phyloP scores from a whole-genome alignment of 331 rosid species.

The Saraca asoca region DNA sequence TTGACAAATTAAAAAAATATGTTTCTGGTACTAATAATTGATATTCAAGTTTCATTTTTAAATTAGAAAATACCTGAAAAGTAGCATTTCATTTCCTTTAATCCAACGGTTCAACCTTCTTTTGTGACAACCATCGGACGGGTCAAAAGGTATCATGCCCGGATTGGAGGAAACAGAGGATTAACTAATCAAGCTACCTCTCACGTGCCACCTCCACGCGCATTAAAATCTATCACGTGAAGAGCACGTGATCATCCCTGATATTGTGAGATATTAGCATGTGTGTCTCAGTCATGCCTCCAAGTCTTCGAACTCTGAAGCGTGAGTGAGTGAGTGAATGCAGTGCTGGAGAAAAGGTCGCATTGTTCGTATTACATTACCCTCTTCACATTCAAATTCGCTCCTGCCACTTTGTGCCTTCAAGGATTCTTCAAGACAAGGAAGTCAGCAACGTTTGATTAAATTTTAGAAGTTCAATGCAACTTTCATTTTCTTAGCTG shows the following conservation, averaged over 20 bases:
- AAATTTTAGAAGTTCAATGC: conserved; percentile 29
- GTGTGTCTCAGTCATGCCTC: neutral
- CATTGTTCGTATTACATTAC: neutral
- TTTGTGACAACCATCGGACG: conserved; percentile 6
- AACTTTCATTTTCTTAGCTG: conserved; percentile 14
- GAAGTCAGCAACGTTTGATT: neutral
- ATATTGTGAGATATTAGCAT: conserved; percentile 10
- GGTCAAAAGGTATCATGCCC: neutral
- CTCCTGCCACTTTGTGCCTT: neutral
- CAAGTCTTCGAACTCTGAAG: neutral
- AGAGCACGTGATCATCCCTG: conserved; percentile 41
- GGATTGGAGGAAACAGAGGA: conserved; percentile 13
- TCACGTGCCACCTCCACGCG: conserved; percentile 25
- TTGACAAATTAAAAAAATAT: no score
- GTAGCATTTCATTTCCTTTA: neutral
- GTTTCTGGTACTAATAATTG: no score
- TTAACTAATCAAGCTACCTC: conserved; percentile 37
- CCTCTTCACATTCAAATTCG: conserved; percentile 3
- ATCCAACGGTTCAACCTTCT: neutral
- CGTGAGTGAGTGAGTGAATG: neutral
- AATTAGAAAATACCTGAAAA: neutral
- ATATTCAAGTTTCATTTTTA: no score
- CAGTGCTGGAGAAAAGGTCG: neutral
- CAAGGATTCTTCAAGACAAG: conserved; percentile 10
- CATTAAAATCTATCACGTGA: conserved; percentile 36